A percentile compares a stretch with the other conserved stretches of the same genome.
These are phyloP conservation scores for Colletotrichum camelliae DNA, from an alignment of 2,329 filamentous ascomycete species.

Conservation along the genomic window DNA sequence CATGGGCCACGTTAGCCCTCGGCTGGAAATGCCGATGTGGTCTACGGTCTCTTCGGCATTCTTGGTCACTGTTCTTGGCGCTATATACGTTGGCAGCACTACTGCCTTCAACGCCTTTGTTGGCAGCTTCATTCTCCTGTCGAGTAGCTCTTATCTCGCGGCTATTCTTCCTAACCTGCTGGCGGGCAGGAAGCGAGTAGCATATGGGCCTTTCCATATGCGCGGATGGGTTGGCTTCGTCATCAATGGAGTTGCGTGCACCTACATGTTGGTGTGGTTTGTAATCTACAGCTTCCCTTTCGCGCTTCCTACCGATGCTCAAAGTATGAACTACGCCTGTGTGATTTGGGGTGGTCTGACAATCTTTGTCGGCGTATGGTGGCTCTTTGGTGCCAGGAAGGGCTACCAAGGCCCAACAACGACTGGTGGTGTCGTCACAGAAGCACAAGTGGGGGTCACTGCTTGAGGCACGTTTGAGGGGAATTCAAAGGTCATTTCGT, in stretches of 20 bases:
- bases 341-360: constrained; percentile 50
- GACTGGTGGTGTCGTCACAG: constrained; percentile 5
- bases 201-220: constrained; percentile 65
- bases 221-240: constrained; percentile 49
- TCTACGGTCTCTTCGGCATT: constrained; percentile 55
- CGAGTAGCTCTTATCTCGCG: constrained; percentile 61
- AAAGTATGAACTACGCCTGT: constrained; percentile 59
- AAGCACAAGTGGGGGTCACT: not conserved
- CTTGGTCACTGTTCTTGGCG: constrained; percentile 59
- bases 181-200: constrained; percentile 38
- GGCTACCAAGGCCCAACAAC: constrained; percentile 25
- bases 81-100: constrained; percentile 69
- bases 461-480: not conserved
- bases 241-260: constrained; percentile 56
- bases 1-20: constrained; percentile 33
- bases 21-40: constrained; percentile 39
- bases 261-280: constrained; percentile 65
- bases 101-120: constrained; percentile 73
- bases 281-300: constrained; percentile 69
- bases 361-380: constrained; percentile 44
- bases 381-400: constrained; percentile 36
- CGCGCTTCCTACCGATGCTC: constrained; percentile 45
- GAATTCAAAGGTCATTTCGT: not conserved
- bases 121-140: constrained; percentile 48
- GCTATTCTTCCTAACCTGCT: constrained; percentile 66